Conservation (phyloP, 257 asterid genomes). For the Forsythia viridissima region DNA sequence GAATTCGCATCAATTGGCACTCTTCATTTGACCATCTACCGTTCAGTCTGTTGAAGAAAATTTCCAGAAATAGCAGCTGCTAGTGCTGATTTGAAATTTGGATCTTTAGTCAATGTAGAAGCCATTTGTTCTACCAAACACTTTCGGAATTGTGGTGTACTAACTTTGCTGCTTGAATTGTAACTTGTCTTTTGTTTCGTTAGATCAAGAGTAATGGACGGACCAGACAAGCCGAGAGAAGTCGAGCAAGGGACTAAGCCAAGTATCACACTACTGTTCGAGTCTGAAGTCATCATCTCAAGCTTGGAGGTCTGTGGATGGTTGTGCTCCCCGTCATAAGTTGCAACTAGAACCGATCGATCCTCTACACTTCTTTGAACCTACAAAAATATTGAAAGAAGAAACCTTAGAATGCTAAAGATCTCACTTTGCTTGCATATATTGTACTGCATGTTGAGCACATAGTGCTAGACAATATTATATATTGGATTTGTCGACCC, state of each 20-base stretch:
- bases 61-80: constrained; percentile 98
- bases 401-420: constrained; percentile 2
- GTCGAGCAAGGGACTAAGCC: constrained; percentile 54
- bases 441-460: background rate
- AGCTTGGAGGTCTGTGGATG: constrained; percentile 42
- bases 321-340: constrained; percentile 83
- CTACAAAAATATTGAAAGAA: constrained; percentile 22
- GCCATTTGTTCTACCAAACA: constrained; percentile 88
- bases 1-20: constrained; percentile 14
- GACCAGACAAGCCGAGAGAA: constrained; percentile 45
- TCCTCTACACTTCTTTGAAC: constrained; percentile 71
- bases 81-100: constrained; percentile 80
- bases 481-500: too few species aligned
- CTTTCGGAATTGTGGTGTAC: constrained; percentile 54
- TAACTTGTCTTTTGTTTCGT: constrained; percentile 32
- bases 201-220: constrained; percentile 66
- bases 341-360: constrained; percentile 61
- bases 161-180: constrained; percentile 26
- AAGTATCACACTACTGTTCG: constrained; percentile 31
- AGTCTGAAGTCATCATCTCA: constrained; percentile 24
- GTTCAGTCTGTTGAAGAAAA: constrained; percentile 47
- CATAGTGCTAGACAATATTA: too few species aligned
- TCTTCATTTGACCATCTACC: constrained; percentile 26
- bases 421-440: background rate
- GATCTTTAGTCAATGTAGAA: constrained; percentile 81